These are phyloP conservation scores for Fusarium sp. DNA, from an alignment of 2,329 filamentous ascomycete genomes.

Conservation along the genomic window DNA sequence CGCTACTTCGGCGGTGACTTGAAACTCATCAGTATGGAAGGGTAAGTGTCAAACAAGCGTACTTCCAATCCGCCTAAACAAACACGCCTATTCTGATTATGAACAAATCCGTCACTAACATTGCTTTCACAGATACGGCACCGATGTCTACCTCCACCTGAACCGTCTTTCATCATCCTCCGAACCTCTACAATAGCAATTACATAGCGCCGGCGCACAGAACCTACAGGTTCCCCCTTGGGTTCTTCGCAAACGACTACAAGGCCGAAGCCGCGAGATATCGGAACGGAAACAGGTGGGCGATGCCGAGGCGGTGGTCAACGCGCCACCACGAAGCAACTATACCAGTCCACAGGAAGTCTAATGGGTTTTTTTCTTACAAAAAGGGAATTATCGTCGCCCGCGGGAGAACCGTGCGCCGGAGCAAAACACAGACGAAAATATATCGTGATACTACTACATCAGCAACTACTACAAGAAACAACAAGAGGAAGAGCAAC, in stretches of 20 bases:
- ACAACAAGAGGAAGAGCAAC: constrained; percentile 9
- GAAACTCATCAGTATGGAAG: constrained; percentile 99
- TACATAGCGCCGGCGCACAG: constrained; percentile 59
- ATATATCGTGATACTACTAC: constrained; percentile 23
- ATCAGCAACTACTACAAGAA: constrained; percentile 24
- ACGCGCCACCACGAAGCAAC: constrained; percentile 54
- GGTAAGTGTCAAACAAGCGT: constrained; percentile 65
- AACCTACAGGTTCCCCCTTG: constrained; percentile 45
- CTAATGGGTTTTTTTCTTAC: constrained; percentile 40
- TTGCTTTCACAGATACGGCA: constrained; percentile 77
- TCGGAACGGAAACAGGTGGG: constrained; percentile 90
- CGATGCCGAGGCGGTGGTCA: constrained; percentile 82
- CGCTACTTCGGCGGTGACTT: constrained; percentile 97
- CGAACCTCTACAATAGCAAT: constrained; percentile 94
- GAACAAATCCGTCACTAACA: constrained; percentile 22
- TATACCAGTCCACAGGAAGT: constrained; percentile 43
- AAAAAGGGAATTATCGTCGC: constrained; percentile 38
- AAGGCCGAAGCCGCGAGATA: constrained; percentile 72
- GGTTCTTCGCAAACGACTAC: constrained; percentile 69
- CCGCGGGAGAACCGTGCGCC: constrained; percentile 37
- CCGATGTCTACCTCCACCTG: constrained; percentile 96
- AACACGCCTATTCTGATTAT: not conserved
- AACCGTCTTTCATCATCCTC: constrained; percentile 95
- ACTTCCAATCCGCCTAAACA: not conserved
- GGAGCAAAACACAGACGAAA: constrained; percentile 35